A percentile compares a stretch with the other conserved stretches of the same genome.
phyloP scores from a whole-genome alignment of 2,329 filamentous ascomycete species.

The Sporothrix inflata region DNA sequence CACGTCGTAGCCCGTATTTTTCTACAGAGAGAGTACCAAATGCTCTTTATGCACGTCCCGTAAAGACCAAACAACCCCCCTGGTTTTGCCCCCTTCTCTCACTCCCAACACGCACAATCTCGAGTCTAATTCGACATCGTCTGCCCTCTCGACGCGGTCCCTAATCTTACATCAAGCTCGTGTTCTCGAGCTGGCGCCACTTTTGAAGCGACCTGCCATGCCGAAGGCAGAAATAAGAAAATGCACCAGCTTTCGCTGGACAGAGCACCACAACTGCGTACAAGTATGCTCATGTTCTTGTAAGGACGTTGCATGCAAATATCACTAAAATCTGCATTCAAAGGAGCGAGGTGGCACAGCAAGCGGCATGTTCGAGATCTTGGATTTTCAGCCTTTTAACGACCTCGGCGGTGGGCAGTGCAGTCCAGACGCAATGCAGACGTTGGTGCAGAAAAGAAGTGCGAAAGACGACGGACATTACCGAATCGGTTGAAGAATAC shows the following conservation, averaged over 20 bases:
- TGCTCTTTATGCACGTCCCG: neutral
- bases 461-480: too few relatives aligned
- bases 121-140: neutral
- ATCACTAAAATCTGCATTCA: too few relatives aligned
- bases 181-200: neutral
- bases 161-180: neutral
- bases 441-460: too few relatives aligned
- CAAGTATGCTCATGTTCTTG: neutral
- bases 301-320: too few relatives aligned
- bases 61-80: neutral
- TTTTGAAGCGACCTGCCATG: neutral
- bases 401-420: too few relatives aligned
- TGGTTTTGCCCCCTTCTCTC: neutral
- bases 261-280: neutral
- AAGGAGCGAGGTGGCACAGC: too few relatives aligned
- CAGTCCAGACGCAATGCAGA: too few relatives aligned
- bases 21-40: too few relatives aligned
- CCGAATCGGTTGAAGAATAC: too few relatives aligned
- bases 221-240: neutral
- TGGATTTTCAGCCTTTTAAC: too few relatives aligned
- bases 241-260: neutral
- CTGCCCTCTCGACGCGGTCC: neutral
- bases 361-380: too few relatives aligned
- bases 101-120: neutral
- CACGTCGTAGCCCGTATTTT: too few relatives aligned